phyloP scores from a whole-genome alignment of 2,329 filamentous ascomycete species.

The Aspergillus japonicus region DNA sequence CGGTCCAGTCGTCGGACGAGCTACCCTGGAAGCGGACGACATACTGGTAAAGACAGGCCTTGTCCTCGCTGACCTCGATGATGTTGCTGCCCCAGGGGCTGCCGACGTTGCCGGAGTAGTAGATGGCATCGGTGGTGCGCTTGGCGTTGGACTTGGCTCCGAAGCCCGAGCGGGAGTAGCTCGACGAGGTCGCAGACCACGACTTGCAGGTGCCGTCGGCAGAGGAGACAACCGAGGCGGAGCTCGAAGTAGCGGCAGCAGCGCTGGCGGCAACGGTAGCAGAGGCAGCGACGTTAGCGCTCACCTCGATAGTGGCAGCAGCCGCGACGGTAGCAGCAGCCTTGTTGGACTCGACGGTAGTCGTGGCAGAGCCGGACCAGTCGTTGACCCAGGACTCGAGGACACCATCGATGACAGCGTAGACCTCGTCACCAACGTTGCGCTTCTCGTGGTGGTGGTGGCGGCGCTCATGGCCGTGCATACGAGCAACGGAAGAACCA shows the following conservation, averaged over 20 bases:
- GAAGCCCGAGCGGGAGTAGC: conserved; percentile 33
- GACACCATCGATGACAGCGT: conserved; percentile 35
- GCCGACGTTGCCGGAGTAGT: conserved; percentile 39
- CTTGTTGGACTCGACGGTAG: conserved; percentile 10
- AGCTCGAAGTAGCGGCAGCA: conserved; percentile 11
- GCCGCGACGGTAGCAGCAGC: conserved; percentile 9
- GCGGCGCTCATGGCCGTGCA: conserved; percentile 41
- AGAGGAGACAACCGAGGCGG: conserved; percentile 16
- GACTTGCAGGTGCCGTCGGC: conserved; percentile 11
- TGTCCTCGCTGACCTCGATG: conserved; percentile 33
- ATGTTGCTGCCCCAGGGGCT: conserved; percentile 44
- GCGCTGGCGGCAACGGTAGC: conserved; percentile 16
- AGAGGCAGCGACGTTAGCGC: conserved; percentile 14
- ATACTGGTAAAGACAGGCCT: conserved; percentile 37
- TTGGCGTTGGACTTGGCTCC: conserved; percentile 25
- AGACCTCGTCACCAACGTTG: conserved; percentile 33
- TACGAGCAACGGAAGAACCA: conserved; percentile 36
- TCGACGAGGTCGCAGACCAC: conserved; percentile 25
- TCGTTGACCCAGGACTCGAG: conserved; percentile 38
- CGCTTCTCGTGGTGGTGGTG: conserved; percentile 37
- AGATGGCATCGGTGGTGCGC: conserved; percentile 17
- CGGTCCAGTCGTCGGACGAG: conserved; percentile 33
- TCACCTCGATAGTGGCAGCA: conserved; percentile 16
- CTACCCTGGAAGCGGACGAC: conserved; percentile 35
- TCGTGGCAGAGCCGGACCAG: conserved; percentile 28